Base-by-base conservation (phyloP, 495 filamentous ascomycete species). In the Talaromyces thailandensis region DNA sequence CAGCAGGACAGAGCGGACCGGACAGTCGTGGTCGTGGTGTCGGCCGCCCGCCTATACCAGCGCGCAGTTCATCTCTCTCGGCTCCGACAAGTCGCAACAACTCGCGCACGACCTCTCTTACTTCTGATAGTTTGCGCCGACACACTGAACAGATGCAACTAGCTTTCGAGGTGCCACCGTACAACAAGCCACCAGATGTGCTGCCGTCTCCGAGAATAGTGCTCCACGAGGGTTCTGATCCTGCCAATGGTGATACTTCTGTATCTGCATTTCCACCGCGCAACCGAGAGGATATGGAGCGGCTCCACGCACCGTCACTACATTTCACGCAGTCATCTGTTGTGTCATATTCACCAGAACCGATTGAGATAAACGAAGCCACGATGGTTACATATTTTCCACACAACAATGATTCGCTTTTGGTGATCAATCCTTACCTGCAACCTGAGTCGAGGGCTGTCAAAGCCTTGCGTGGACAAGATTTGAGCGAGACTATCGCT, bases 351-450 rank as follows among this genome's bases (percentile, higher is more conserved):
- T 82, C 79, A 6, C 80, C 80, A 0, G 80, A 80, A 1, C 75
- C 76, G 0, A 66, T 82, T n/a, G 81, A 83, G 61, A 77, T 83
- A 50, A 77, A 84, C 52, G 91, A 96, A 74, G 92, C 92, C 12
- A 86, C 86, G 63, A 89, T 89, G 18, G 85, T 96, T 52, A 87
- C 84, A 62, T 87, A 96, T 35, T 94, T 88, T 68, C 86, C 91
- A 2, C 92, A 96, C 70, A 90, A 92, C 69, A 96, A 96, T 64
- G 85, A 86, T 63, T 93, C 90, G 3, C 77, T 91, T 11, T 74
- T 94, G 52, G 74, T 95, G 61, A 86, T 96, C 45, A 83, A 95
- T 45, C 88, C 92, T 65, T 84, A 80, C 72, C 71, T 73, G 35
- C 73, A 74, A 28, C 65, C 72, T 18, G 66, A 67, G 32, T 66